Conservation (phyloP, 1,139 yeast species). For the Pichia cactophila region DNA sequence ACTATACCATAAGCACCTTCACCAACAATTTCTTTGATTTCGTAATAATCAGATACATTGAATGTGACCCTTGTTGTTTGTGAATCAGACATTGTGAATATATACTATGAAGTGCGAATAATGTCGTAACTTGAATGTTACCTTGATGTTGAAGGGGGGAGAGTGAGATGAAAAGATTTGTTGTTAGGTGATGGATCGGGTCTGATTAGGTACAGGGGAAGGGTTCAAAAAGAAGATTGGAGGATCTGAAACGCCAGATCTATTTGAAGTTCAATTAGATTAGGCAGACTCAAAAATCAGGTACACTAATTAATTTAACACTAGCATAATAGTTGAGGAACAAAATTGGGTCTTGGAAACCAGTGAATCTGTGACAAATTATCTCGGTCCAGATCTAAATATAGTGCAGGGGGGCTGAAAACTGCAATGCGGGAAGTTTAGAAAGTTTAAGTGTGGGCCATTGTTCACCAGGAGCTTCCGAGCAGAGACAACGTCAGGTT, state of each 20-base stretch:
- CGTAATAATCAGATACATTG: conserved; percentile 83
- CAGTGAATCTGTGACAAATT: too few relatives aligned
- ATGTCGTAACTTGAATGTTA: neutral
- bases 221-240: neutral
- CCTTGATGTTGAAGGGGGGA: neutral
- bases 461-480: too few relatives aligned
- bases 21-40: conserved; percentile 74
- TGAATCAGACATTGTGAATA: neutral
- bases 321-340: neutral
- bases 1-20: conserved; percentile 99
- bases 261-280: too few relatives aligned
- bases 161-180: neutral
- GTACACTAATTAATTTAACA: neutral
- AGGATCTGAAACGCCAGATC: neutral
- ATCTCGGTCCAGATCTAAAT: neutral
- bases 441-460: too few relatives aligned
- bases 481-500: too few relatives aligned
- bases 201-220: neutral
- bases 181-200: neutral
- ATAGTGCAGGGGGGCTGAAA: neutral
- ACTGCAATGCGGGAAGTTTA: too few relatives aligned
- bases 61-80: conserved; percentile 40
- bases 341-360: too few relatives aligned
- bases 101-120: too few relatives aligned
- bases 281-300: neutral